Evolutionary conservation across 306 rosid genomes (phyloP).

Genomic region (Crataegus laevigata): DNA sequence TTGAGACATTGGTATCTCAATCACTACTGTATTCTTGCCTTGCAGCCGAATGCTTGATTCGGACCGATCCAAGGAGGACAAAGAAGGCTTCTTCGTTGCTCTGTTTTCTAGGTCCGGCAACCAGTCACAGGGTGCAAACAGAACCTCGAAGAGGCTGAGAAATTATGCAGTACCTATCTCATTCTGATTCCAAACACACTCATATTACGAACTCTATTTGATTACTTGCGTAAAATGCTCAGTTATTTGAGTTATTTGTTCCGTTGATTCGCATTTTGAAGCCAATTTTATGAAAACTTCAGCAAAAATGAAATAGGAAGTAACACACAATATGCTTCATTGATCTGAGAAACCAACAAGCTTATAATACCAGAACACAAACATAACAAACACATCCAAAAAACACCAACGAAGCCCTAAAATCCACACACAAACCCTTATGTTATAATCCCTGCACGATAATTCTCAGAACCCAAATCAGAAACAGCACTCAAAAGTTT

Average conservation of each 20-base stretch:
- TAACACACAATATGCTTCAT: not conserved
- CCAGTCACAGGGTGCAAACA: not conserved
- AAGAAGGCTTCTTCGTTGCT: constrained; percentile 88
- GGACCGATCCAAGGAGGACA: constrained; percentile 62
- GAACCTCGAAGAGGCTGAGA: constrained; percentile 7
- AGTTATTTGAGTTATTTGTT: not conserved
- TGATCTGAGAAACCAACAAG: not conserved
- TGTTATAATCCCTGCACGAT: not conserved
- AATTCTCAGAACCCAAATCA: not conserved
- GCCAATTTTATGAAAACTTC: not conserved
- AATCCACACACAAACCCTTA: not conserved
- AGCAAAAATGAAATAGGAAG: not conserved
- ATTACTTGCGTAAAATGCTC: no score
- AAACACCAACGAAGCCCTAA: not conserved
- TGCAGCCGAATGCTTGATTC: constrained; percentile 50
- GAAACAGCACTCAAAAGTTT: constrained; percentile 20
- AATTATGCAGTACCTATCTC: not conserved
- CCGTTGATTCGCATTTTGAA: no score
- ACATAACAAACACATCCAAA: not conserved
- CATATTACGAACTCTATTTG: no score
- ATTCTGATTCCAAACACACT: not conserved
- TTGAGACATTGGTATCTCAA: not conserved
- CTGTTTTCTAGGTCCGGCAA: constrained; percentile 31
- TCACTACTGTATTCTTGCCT: not conserved
- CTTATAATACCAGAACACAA: not conserved